These are phyloP conservation scores for Linum usitatissimum DNA, from an alignment of 345 rosid species.

Conservation along the genomic window DNA sequence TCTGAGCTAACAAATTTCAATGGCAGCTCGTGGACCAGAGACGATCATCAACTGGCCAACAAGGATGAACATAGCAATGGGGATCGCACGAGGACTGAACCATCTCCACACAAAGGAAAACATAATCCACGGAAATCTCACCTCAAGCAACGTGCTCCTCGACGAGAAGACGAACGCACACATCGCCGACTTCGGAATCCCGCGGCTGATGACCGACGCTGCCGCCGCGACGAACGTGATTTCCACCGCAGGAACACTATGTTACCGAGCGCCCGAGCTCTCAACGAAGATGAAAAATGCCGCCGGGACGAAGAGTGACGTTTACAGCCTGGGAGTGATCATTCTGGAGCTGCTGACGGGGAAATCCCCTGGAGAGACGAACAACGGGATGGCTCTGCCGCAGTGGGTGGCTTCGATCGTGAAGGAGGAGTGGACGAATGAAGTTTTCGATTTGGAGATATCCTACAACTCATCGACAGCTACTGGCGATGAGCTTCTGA, in stretches of 20 bases:
- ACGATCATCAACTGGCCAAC: slow-evolving; percentile 58
- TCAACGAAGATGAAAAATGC: slow-evolving; percentile 63
- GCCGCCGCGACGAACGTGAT: slow-evolving; percentile 72
- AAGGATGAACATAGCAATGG: slow-evolving; percentile 69
- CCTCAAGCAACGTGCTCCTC: slow-evolving; percentile 65
- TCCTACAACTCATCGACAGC: slow-evolving; percentile 45
- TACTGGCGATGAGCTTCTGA: slow-evolving; percentile 68
- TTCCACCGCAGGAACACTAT: slow-evolving; percentile 72
- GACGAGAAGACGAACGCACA: slow-evolving; percentile 50
- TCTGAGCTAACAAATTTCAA: not conserved
- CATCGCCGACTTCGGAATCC: slow-evolving; percentile 73
- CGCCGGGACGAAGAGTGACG: slow-evolving; percentile 62
- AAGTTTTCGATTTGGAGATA: slow-evolving; percentile 81
- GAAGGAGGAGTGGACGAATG: slow-evolving; percentile 92
- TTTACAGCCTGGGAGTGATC: slow-evolving; percentile 80
- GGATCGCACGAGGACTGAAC: slow-evolving; percentile 52
- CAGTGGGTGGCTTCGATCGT: slow-evolving; percentile 95
- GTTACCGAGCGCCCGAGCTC: slow-evolving; percentile 92
- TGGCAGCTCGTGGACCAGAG: slow-evolving; percentile 87
- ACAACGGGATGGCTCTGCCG: slow-evolving; percentile 77
- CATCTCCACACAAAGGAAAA: slow-evolving; percentile 71
- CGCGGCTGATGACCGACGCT: slow-evolving; percentile 53
- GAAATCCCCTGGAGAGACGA: slow-evolving; percentile 75
- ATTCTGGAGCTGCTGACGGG: slow-evolving; percentile 80
- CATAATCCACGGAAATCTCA: slow-evolving; percentile 71